A percentile compares a stretch with the other conserved stretches of the same genome.
These are phyloP conservation scores for Gnomoniopsis sp. DNA, from an alignment of 2,329 filamentous ascomycete genomes.

Conservation along the genomic window DNA sequence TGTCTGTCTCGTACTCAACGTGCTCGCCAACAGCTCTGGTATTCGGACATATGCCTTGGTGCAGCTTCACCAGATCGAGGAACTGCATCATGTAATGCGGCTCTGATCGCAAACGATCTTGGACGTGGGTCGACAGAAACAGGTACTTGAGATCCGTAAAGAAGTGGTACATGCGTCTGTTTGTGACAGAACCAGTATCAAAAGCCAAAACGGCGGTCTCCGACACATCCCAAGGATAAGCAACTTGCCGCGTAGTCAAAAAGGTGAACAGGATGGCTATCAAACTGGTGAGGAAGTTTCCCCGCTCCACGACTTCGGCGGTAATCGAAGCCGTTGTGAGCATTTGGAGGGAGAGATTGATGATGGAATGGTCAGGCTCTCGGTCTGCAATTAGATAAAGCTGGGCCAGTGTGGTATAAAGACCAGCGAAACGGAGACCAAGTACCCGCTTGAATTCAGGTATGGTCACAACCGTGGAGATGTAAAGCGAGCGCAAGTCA, in stretches of 20 bases:
- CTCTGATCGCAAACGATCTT: slow-evolving; percentile 77
- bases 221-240: slow-evolving; percentile 85
- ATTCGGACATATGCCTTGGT: slow-evolving; percentile 96
- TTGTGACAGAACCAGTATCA: slow-evolving; percentile 91
- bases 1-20: slow-evolving; percentile 96
- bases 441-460: slow-evolving; percentile 94
- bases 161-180: slow-evolving; percentile 95
- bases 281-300: slow-evolving; percentile 92
- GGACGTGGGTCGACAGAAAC: slow-evolving; percentile 82
- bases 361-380: slow-evolving; percentile 97
- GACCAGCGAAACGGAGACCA: slow-evolving; percentile 85
- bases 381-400: slow-evolving; percentile 93
- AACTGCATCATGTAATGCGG: slow-evolving; percentile 90
- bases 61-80: slow-evolving; percentile 89
- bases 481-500: slow-evolving; percentile 88
- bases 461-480: slow-evolving; percentile 92
- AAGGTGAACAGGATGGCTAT: slow-evolving; percentile 98
- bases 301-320: slow-evolving; percentile 87
- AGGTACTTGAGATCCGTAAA: slow-evolving; percentile 93
- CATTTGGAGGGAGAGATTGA: slow-evolving; percentile 95
- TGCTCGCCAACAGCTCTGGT: slow-evolving; percentile 89
- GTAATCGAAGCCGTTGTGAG: slow-evolving; percentile 96
- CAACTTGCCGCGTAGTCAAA: slow-evolving; percentile 90
- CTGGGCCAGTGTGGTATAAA: slow-evolving; percentile 92
- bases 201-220: slow-evolving; percentile 85